Base-by-base conservation (phyloP, 2,329 filamentous ascomycete genomes). In the Arthroderma sp. region DNA sequence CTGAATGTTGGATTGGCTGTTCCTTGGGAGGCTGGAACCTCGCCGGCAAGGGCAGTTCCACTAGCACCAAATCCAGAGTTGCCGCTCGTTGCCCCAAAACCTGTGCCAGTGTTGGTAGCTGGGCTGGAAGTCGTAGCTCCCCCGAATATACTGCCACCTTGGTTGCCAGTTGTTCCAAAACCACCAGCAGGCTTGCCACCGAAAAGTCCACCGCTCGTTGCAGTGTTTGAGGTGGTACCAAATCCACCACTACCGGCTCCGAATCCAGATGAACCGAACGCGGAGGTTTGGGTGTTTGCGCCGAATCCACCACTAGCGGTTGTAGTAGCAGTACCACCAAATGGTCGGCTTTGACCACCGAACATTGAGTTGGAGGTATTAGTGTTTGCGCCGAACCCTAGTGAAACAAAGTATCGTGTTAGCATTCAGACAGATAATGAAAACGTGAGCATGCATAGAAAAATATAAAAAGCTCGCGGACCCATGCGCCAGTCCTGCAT, bases 1-100 rank as follows among this genome's bases (percentile, higher is more conserved):
- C 65, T 73, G 63, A 76, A 78, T 1, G 75, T 73, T 3, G 73
- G 74, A 56, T 68, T 66, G 25, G 71, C 74, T 11, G 76, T 77
- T 55, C 76, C 76, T 59, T 76, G 70, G 49, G 70, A 71, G 11
- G 73, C 66, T 56, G 74, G 68, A 35, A 73, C 63, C 21, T 66
- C 65, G 31, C 69, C 68, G 54, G 70, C 66, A 39, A 76, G 70
- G 31, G 75, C 74, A 47, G 74, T 74, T 17, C 74, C 74, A 39
- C 68, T 66, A 51, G 66, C 70, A 59, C 67, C 70, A 61, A 73
- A 73, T 38, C 65, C 69, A 44, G 67, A 63, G 58, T 54, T 63
- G 51, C 56, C 57, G 41, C 60, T 61, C n/a, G 60, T 39, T 41
- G 52, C 56, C 17, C 68, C 67, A 44, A 71, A 67, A n/a, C 65